These are phyloP conservation scores for Penicillium paxilli DNA, from an alignment of 495 filamentous ascomycete genomes.

Conservation along the genomic window DNA sequence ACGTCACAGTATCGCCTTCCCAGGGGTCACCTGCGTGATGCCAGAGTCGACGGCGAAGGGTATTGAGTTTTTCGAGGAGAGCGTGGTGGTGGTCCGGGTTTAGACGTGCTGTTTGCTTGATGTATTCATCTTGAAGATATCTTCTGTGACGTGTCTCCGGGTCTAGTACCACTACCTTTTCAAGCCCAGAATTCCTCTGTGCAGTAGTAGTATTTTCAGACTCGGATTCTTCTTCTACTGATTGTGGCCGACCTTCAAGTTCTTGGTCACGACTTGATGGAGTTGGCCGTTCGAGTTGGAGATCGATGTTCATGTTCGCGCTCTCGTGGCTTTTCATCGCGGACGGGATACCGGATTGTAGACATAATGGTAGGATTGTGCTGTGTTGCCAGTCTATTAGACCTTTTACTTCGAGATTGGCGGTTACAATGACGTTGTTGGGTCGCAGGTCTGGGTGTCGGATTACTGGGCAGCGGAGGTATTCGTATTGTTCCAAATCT, in stretches of 20 bases:
- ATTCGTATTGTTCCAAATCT: too few species aligned
- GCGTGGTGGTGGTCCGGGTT: slow-evolving; percentile 22
- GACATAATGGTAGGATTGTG: slow-evolving; percentile 17
- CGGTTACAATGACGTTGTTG: slow-evolving; percentile 21
- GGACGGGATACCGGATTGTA: slow-evolving; percentile 17
- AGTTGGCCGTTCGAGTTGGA: too few species aligned
- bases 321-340: slow-evolving; percentile 22
- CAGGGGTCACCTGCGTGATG: slow-evolving; percentile 23
- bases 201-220: background rate
- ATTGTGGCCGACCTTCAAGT: background rate
- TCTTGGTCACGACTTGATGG: too few species aligned
- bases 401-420: slow-evolving; percentile 11
- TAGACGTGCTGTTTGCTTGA: slow-evolving; percentile 11
- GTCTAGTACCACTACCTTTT: too few species aligned
- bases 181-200: slow-evolving; percentile 13
- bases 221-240: slow-evolving; percentile 8
- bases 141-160: too few species aligned
- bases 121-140: slow-evolving; percentile 28
- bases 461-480: slow-evolving; percentile 11
- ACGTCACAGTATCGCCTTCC: slow-evolving; percentile 27
- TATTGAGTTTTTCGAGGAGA: slow-evolving; percentile 18
- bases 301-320: too few species aligned
- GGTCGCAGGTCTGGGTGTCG: slow-evolving; percentile 27
- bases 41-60: slow-evolving; percentile 19
- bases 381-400: slow-evolving; percentile 27